A percentile compares a stretch with the other conserved stretches of the same genome.
phyloP scores from a whole-genome alignment of 2,329 filamentous ascomycete genomes.

The Penicillium sp. region DNA sequence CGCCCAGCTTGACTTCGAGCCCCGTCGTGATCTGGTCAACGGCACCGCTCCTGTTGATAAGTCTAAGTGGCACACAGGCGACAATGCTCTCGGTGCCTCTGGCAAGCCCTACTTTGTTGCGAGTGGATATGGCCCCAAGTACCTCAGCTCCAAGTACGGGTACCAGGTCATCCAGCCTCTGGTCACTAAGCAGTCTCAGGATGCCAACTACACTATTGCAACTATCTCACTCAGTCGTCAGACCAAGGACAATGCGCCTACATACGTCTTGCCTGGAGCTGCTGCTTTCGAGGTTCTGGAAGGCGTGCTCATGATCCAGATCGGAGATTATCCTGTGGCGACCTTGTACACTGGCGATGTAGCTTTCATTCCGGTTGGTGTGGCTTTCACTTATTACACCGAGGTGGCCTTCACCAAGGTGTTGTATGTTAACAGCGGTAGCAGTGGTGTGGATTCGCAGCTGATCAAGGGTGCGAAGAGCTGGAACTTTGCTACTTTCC shows the following conservation, averaged over 20 bases:
- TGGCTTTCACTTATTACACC: conserved; percentile 35
- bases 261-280: conserved; percentile 29
- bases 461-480: conserved; percentile 15
- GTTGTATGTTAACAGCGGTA: conserved; percentile 21
- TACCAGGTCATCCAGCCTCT: conserved; percentile 49
- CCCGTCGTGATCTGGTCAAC: conserved; percentile 43
- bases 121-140: conserved; percentile 48
- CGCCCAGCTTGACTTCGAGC: conserved; percentile 40
- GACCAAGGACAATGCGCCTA: conserved; percentile 20
- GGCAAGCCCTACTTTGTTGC: conserved; percentile 45
- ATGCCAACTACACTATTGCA: conserved; percentile 44
- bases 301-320: conserved; percentile 34
- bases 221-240: conserved; percentile 42
- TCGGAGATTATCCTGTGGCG: conserved; percentile 30
- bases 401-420: conserved; percentile 25
- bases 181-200: conserved; percentile 40
- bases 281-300: conserved; percentile 42
- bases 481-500: conserved; percentile 22
- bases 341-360: conserved; percentile 39
- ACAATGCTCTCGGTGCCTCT: conserved; percentile 35
- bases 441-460: conserved; percentile 19
- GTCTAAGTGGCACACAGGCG: conserved; percentile 39
- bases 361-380: conserved; percentile 38
- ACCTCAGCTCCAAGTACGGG: conserved; percentile 38
- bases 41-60: conserved; percentile 37